Conservation (phyloP, 441 rosid genomes). For the Metrosideros polymorpha region DNA sequence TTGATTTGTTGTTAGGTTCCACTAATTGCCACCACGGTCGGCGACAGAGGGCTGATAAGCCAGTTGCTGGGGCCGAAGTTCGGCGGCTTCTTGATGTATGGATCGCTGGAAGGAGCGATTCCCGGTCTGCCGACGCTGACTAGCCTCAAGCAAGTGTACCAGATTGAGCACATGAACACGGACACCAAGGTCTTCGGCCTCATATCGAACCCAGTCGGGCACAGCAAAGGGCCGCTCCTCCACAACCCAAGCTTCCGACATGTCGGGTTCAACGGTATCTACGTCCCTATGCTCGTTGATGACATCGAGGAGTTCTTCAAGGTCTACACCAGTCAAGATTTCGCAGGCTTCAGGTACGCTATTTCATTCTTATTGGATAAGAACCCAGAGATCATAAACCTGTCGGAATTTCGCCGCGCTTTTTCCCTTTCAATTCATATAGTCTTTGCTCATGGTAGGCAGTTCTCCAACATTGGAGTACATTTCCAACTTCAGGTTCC, state of each 20-base stretch:
- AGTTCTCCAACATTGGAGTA: not conserved
- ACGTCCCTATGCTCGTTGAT: constrained; percentile 31
- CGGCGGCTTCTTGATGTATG: constrained; percentile 23
- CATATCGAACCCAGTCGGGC: constrained; percentile 29
- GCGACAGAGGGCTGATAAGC: constrained; percentile 32
- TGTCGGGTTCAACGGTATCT: constrained; percentile 21
- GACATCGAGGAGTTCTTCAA: constrained; percentile 25
- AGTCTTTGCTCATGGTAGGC: not conserved
- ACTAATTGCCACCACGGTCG: constrained; percentile 16
- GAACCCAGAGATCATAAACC: not conserved
- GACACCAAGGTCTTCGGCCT: constrained; percentile 29
- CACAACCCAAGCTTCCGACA: constrained; percentile 29
- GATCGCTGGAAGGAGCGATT: constrained; percentile 16
- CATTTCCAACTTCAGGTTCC: not conserved
- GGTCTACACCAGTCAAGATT: constrained; percentile 22
- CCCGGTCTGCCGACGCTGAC: constrained; percentile 23
- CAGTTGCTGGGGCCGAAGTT: constrained; percentile 24
- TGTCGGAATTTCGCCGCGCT: not conserved
- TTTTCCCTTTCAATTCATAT: not conserved
- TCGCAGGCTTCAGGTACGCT: constrained; percentile 27
- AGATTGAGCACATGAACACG: constrained; percentile 3
- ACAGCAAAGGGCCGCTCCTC: constrained; percentile 33
- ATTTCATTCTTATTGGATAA: not conserved
- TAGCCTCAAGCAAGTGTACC: constrained; percentile 16
- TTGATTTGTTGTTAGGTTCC: constrained; percentile 12